A percentile compares a stretch with the other conserved stretches of the same genome.
phyloP scores from a whole-genome alignment of 208 protist species.

The Leishmania tropica region DNA sequence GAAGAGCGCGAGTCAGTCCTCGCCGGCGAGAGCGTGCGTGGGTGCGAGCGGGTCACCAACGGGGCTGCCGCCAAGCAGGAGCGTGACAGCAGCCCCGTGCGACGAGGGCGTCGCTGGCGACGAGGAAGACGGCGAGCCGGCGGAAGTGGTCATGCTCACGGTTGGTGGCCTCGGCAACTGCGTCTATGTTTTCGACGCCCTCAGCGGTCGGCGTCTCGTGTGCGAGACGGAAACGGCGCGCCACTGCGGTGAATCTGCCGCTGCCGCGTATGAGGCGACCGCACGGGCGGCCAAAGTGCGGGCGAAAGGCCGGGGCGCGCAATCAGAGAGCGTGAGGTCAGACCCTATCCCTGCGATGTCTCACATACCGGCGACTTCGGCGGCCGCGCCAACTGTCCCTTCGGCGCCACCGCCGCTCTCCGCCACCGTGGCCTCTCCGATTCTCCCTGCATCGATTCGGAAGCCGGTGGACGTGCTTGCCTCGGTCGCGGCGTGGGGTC shows the following conservation, averaged over 20 bases:
- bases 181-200: conserved; percentile 70
- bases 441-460: conserved; percentile 19
- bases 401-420: not conserved
- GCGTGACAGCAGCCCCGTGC: not conserved
- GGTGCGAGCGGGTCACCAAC: conserved; percentile 5
- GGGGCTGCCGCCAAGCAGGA: not conserved
- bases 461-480: conserved; percentile 26
- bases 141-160: conserved; percentile 48
- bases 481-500: conserved; percentile 30
- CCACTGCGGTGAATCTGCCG: conserved; percentile 9
- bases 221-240: conserved; percentile 23
- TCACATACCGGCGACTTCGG: not conserved
- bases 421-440: not conserved
- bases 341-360: not conserved
- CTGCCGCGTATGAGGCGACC: conserved; percentile 4
- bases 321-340: not conserved
- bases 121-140: conserved; percentile 15
- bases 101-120: conserved; percentile 9
- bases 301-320: not conserved
- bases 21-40: not conserved
- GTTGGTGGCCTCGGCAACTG: conserved; percentile 64
- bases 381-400: not conserved
- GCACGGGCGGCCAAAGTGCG: not conserved
- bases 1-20: not conserved
- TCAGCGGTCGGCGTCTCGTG: conserved; percentile 55